Base-by-base conservation (phyloP, 1,139 yeast genomes). In the Saccharomyces uvarum region DNA sequence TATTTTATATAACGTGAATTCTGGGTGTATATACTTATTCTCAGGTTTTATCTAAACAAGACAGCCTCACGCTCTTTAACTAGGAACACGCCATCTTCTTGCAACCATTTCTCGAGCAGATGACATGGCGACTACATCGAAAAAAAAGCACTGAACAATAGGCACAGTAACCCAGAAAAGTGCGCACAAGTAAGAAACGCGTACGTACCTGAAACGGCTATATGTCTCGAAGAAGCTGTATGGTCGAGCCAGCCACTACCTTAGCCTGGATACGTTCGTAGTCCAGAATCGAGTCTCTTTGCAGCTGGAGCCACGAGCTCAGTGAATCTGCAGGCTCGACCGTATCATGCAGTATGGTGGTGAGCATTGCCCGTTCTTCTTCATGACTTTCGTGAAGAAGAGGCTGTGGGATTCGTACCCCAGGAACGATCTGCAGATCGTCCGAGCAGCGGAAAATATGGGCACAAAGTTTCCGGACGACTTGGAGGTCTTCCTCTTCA, bases 401-500 rank as follows among this genome's bases (percentile, higher is more conserved):
- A 19, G 44, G 44, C 44, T 38, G 44, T 38, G 44, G n/a, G 44
- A 38, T 38, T 38, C 44, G 44, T 11, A 59, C 46, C 13, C 57
- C 60, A 14, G 55, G 54, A 7, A 54, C 54, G 28, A 58, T 47
- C 32, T 38, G 44, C 44, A 38, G 19, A 11, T 38, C 19, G 44
- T 38, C 44, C 44, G 44, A 9, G 44, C 44, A 11, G 26, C 44
- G 13, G 47, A 61, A 59, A 44, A 61, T 31, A 26, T 51, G 51
- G 13, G 51, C 19, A 31, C 56, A 55, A 14, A 58, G 38, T 2
- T 41, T 27, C 33, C 53, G 44, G 26, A 58, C 33, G 14, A 55
- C 51, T 11, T 60, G 48, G 11, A 64, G 60, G 68, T 88, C 96
- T 0, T 68, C 63, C 0, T 53, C 60, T 49, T 72, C 66, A 56